Evolutionary conservation across 2,329 filamentous ascomycete genomes (phyloP).

Genomic region (Fusarium ramigenum): DNA sequence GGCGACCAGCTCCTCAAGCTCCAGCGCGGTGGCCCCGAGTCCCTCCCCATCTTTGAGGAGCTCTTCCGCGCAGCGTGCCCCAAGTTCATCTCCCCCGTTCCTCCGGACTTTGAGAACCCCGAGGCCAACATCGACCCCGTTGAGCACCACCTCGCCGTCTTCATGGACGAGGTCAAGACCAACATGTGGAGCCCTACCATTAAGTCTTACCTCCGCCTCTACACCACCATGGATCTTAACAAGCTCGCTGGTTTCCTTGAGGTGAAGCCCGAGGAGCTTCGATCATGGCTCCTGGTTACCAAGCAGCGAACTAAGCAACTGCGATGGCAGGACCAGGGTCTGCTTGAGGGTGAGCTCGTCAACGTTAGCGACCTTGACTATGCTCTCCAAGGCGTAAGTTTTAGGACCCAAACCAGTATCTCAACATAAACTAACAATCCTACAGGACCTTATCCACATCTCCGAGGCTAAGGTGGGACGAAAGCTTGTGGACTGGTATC

Average conservation of each 20-base stretch:
- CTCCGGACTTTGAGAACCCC: constrained; percentile 97
- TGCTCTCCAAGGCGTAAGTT: constrained; percentile 88
- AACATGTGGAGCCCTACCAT: constrained; percentile 98
- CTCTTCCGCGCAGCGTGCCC: constrained; percentile 98
- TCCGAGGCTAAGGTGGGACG: constrained; percentile 98
- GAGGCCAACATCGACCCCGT: constrained; percentile 95
- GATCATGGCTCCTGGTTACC: constrained; percentile 93
- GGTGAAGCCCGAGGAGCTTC: constrained; percentile 93
- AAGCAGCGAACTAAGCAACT: constrained; percentile 98
- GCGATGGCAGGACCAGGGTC: constrained; percentile 86
- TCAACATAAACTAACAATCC: constrained; percentile 2
- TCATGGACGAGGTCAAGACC: constrained; percentile 99
- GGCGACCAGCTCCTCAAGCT: constrained; percentile 97
- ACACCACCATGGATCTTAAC: constrained; percentile 99
- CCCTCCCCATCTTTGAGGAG: constrained; percentile 96
- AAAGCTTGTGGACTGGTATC: constrained; percentile 98
- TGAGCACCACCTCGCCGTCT: constrained; percentile 95
- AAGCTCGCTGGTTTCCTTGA: constrained; percentile 98
- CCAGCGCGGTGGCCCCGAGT: constrained; percentile 94
- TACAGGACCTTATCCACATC: constrained; percentile 93
- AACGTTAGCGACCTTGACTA: constrained; percentile 97
- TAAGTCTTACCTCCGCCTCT: constrained; percentile 98
- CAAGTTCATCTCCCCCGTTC: constrained; percentile 98
- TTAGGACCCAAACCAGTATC: neutral
- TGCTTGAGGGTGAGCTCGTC: constrained; percentile 91